phyloP scores from a whole-genome alignment of 2,329 filamentous ascomycete genomes.

The Verticillium isaacii region DNA sequence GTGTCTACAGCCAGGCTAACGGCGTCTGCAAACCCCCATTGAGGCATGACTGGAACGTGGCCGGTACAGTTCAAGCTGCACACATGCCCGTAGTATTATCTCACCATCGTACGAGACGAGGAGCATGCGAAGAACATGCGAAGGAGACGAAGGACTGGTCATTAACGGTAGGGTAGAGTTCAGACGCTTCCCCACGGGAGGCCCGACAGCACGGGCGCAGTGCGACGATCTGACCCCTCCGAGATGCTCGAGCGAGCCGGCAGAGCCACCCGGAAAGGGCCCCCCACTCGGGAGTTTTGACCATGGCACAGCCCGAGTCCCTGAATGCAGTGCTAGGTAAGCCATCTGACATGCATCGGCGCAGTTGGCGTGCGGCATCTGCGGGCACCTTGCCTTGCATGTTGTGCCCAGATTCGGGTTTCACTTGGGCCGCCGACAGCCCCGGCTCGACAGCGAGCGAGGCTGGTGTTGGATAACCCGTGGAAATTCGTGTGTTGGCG shows the following conservation, averaged over 20 bases:
- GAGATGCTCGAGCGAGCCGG: background rate
- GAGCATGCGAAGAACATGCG: background rate
- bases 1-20: too few species aligned
- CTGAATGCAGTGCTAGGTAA: background rate
- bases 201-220: background rate
- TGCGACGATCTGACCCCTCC: background rate
- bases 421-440: background rate
- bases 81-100: background rate
- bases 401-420: background rate
- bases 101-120: background rate
- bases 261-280: constrained; percentile 23
- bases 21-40: background rate
- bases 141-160: too few species aligned
- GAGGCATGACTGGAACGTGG: background rate
- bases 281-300: background rate
- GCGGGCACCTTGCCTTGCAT: background rate
- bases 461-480: background rate
- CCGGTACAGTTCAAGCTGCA: background rate
- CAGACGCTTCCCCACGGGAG: background rate
- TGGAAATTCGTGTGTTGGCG: background rate
- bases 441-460: background rate
- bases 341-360: background rate
- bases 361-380: background rate
- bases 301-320: background rate
- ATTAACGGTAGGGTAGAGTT: background rate